Conservation (phyloP, 257 asterid genomes). For the Plantago ovata region DNA sequence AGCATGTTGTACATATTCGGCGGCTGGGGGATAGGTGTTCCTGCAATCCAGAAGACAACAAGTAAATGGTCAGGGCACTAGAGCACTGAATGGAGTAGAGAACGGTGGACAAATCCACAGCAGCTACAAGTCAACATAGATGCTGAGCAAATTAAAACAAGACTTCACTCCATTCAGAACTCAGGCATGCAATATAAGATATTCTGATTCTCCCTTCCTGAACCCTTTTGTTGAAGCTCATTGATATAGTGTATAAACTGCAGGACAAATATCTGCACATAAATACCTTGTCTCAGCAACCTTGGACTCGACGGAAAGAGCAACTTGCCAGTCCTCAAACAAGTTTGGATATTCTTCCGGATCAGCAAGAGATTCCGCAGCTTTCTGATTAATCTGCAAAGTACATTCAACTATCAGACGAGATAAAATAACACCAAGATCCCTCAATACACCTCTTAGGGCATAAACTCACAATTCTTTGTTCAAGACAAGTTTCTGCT, state of each 20-base stretch:
- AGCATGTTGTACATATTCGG: conserved; percentile 55
- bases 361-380: conserved; percentile 97
- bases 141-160: conserved; percentile 5
- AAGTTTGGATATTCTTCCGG: conserved; percentile 88
- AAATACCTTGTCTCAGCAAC: conserved; percentile 53
- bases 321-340: conserved; percentile 93
- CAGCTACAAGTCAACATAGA: conserved; percentile 1
- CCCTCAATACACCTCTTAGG: conserved; percentile 16
- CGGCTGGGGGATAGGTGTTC: conserved; percentile 65
- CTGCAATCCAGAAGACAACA: conserved; percentile 39
- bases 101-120: conserved; percentile 16
- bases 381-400: conserved; percentile 77
- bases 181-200: background rate
- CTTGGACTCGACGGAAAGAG: conserved; percentile 72
- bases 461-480: background rate
- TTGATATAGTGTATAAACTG: conserved; percentile 5
- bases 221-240: background rate
- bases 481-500: background rate
- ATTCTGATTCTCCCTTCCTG: background rate
- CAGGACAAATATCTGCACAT: conserved; percentile 16
- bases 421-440: conserved; percentile 16
- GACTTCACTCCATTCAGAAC: conserved; percentile 15
- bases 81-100: conserved; percentile 3
- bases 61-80: conserved; percentile 6
- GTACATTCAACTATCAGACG: conserved; percentile 7